Base-by-base conservation (phyloP, 208 protist genomes). In the Wallacemonas sp. region DNA sequence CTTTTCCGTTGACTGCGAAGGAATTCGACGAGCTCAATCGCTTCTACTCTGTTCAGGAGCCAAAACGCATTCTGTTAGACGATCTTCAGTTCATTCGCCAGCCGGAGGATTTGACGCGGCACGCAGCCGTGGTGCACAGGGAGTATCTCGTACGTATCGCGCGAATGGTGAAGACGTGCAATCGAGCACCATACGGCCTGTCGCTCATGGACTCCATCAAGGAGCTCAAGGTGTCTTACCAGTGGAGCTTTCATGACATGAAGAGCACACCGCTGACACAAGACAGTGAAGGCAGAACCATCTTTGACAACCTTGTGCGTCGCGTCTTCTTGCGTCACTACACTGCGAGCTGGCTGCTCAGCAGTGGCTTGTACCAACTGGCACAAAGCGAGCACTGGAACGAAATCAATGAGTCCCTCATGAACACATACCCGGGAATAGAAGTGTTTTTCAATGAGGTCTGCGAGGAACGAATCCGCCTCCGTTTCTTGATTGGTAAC, bases 221-320 rank as follows among this genome's bases (percentile, higher is more conserved):
- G 50, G 73, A 83, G 34, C 57, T 92, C 70, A 82, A 82, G 38
- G 68, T 73, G 33, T 80, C 60, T 26, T 92, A 92, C 63, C 77
- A 92, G 66, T 89, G 81, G 81, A 89, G 73, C 57, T 92, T 92
- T 59, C 82, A 88, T 53, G 85, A 88, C 48, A 73, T 92, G 19
- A 77, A 77, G 1, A 82, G 55, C 67, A 80, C 63, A 9, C 68
- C 69, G 17, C 32, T 70, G 3, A 78, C 85, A 17, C 61, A 60
- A 26, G 45, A 75, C 22, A 55, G 39, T 19, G 76, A 86, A 12
- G 67, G 62, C 17, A 46, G 66, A 17, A 57, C 67, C 19, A 65
- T 70, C 13, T 89, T 87, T 66, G 85, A 92, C 45, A 57, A 71
- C 19, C 67, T 87, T 19, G 65, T 87, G 12, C 76, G 85, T 3